Conservation (phyloP, 2,329 filamentous ascomycete species). For the Alternaria gansuensis region DNA sequence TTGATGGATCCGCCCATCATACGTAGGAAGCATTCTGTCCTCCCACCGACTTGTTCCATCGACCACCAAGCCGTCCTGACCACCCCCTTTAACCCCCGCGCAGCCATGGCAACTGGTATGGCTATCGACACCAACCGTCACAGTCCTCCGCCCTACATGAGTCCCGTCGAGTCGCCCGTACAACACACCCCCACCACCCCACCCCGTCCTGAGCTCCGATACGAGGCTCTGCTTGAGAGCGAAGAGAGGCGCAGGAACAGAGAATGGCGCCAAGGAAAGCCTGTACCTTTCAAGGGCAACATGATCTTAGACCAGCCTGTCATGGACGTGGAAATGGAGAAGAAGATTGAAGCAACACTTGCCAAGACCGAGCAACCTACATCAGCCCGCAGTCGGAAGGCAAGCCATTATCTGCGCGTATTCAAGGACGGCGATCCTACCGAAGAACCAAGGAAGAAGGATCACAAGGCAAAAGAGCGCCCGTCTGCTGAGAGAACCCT, state of each 20-base stretch:
- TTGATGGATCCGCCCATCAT: constrained; percentile 46
- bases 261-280: constrained; percentile 60
- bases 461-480: constrained; percentile 55
- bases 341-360: constrained; percentile 70
- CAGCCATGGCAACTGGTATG: constrained; percentile 33
- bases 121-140: constrained; percentile 35
- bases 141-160: constrained; percentile 51
- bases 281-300: constrained; percentile 54
- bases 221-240: constrained; percentile 43
- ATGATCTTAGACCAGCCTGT: constrained; percentile 53
- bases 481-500: constrained; percentile 44
- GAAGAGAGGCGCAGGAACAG: constrained; percentile 59
- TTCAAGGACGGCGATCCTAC: constrained; percentile 70
- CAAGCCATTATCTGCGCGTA: constrained; percentile 70
- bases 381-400: constrained; percentile 69
- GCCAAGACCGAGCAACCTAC: constrained; percentile 64
- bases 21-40: constrained; percentile 43
- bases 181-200: constrained; percentile 47
- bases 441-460: constrained; percentile 61
- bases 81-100: constrained; percentile 45
- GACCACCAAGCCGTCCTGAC: constrained; percentile 45
- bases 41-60: constrained; percentile 36
- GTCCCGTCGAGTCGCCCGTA: constrained; percentile 50
- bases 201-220: constrained; percentile 32
- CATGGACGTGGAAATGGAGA: constrained; percentile 63